Conservation (phyloP, 805 yeast genomes). For the Ogataea nitratoaversa region DNA sequence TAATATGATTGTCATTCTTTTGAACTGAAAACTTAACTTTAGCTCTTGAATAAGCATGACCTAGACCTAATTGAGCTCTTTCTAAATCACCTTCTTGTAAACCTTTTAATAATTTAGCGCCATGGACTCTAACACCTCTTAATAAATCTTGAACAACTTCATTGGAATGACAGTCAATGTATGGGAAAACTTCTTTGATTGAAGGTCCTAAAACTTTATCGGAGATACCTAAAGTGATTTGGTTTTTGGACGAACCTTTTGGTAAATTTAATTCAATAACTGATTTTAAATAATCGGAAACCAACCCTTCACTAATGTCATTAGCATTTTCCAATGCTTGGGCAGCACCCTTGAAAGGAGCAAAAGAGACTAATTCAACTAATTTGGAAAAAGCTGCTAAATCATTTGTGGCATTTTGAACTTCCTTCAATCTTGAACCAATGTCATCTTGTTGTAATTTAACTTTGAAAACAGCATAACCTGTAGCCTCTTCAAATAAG, state of each 20-base stretch:
- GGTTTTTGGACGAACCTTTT: slow-evolving; percentile 61
- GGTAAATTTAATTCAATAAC: slow-evolving; percentile 90
- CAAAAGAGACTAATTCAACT: slow-evolving; percentile 90
- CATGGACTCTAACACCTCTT: slow-evolving; percentile 91
- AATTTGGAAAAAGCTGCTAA: slow-evolving; percentile 84
- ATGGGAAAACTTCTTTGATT: slow-evolving; percentile 85
- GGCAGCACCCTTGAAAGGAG: slow-evolving; percentile 99
- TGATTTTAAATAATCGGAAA: slow-evolving; percentile 86
- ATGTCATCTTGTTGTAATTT: slow-evolving; percentile 90
- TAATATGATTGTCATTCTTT: slow-evolving; percentile 98
- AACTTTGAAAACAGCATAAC: slow-evolving; percentile 95
- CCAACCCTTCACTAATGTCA: slow-evolving; percentile 95
- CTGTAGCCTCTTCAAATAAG: slow-evolving; percentile 97
- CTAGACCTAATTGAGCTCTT: slow-evolving; percentile 97
- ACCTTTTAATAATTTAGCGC: slow-evolving; percentile 83
- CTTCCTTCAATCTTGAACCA: slow-evolving; percentile 88
- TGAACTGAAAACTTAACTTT: slow-evolving; percentile 98
- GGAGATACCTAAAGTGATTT: slow-evolving; percentile 78
- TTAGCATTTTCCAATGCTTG: slow-evolving; percentile 98
- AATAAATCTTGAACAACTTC: slow-evolving; percentile 92
- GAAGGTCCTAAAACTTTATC: slow-evolving; percentile 96
- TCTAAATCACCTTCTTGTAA: slow-evolving; percentile 93
- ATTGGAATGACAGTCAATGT: slow-evolving; percentile 83
- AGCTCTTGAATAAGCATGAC: slow-evolving; percentile 98
- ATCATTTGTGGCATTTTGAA: slow-evolving; percentile 85